phyloP scores from a whole-genome alignment of 768 basidiomycete genomes.

The Cubamyces lactineus region DNA sequence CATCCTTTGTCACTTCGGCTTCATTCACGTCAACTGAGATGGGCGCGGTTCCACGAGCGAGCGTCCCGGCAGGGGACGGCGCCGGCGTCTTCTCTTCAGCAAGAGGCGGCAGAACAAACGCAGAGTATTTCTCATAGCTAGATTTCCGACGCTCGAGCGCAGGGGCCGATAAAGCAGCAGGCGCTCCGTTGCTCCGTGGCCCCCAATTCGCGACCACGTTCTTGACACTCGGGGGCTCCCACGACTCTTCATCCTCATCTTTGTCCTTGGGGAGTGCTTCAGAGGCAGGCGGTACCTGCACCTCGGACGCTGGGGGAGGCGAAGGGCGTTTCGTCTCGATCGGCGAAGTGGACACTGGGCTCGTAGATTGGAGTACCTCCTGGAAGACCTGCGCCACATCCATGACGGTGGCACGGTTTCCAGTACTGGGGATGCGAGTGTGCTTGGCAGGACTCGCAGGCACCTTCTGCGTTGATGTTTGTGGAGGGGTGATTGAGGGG shows the following conservation, averaged over 20 bases:
- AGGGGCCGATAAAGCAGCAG: constrained; percentile 6
- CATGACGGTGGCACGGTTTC: constrained; percentile 75
- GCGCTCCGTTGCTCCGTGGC: constrained; percentile 13
- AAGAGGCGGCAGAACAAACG: constrained; percentile 63
- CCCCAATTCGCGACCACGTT: constrained; percentile 29
- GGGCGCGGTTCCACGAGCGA: constrained; percentile 40
- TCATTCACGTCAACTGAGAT: constrained; percentile 3
- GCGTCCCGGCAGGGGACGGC: constrained; percentile 55
- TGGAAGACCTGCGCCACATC: constrained; percentile 68
- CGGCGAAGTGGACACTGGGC: constrained; percentile 8
- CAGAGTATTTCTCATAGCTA: constrained; percentile 68
- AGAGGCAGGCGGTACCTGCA: background rate
- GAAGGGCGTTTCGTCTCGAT: background rate
- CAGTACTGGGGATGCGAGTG: constrained; percentile 66
- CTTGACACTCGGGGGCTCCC: constrained; percentile 26
- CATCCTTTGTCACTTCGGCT: background rate
- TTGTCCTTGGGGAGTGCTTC: background rate
- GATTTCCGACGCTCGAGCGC: constrained; percentile 63
- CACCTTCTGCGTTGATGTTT: constrained; percentile 11
- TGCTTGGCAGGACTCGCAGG: constrained; percentile 45
- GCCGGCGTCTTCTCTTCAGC: constrained; percentile 68
- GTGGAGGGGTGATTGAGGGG: constrained; percentile 15
- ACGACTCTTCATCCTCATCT: constrained; percentile 11
- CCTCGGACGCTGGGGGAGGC: background rate
- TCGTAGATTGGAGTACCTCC: constrained; percentile 17